Evolutionary conservation across 176 grass and related monocot species (phyloP), one percentile per base, ranked within the genome.

Genomic region (Zizania latifolia): DNA sequence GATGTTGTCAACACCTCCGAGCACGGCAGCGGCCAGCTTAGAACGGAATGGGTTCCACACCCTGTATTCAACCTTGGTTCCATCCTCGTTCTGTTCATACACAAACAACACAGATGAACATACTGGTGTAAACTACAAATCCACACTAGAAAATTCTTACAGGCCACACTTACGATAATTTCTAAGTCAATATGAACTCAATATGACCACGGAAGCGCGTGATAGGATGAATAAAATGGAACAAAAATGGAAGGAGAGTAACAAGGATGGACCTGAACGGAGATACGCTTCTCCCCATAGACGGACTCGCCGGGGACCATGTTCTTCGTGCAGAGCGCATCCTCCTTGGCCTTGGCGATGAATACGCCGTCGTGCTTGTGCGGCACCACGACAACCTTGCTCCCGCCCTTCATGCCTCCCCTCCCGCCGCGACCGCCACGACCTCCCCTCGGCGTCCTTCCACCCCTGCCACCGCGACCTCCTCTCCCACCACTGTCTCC

Each of bases 291-390:
- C 86, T 98, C 95, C 2, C 84, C 84, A 33, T 94, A 98, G 37
- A 98, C 95, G 23, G 89, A 86, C 72, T 94, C 95, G 10, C 95
- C 91, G 0, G 84, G 3, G 2, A 74, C 95, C 91, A 98, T 76
- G 59, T 98, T 98, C 91, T 89, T 94, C 0, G 95, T 98, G 86
- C 92, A 96, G 75, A 96, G 92, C 24, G 92, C 95, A 37, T 98
- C 95, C 73, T 97, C 94, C 81, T 98, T 97, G 27, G 83, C 82
- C 71, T 93, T 93, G 21, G 91, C 84, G 50, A 97, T 84, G 84
- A 97, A 97, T 19, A 97, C 78, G 1, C 94, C 94, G 19, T 82
- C 88, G 81, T 93, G 91, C 70, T 92, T 93, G 59, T 97, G 94
- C 14, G 83, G 78, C 51, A 82, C 75, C 0, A 97, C 94, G 13